These are phyloP conservation scores for Sporobolomyces roseus DNA, from an alignment of 768 basidiomycete species.

Conservation along the genomic window DNA sequence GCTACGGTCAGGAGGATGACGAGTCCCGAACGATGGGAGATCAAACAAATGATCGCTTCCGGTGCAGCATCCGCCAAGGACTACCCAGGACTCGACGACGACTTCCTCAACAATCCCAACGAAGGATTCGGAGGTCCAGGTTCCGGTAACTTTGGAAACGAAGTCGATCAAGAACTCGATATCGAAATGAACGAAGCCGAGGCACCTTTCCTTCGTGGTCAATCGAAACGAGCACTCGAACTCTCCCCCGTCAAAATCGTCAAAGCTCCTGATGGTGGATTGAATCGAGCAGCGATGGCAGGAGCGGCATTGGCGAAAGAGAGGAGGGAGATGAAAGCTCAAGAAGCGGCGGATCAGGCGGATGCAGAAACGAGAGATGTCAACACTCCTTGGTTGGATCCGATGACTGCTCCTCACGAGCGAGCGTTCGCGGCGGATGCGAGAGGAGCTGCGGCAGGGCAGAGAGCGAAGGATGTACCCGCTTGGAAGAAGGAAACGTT, in stretches of 20 bases:
- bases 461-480: slow-evolving; percentile 74
- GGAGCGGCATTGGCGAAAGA: slow-evolving; percentile 93
- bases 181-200: slow-evolving; percentile 97
- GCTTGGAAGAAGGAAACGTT: slow-evolving; percentile 88
- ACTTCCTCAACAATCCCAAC: slow-evolving; percentile 49
- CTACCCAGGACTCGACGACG: slow-evolving; percentile 76
- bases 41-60: slow-evolving; percentile 96
- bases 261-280: slow-evolving; percentile 94
- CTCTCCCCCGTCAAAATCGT: slow-evolving; percentile 96
- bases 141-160: slow-evolving; percentile 59
- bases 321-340: slow-evolving; percentile 84
- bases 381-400: slow-evolving; percentile 94
- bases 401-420: slow-evolving; percentile 85
- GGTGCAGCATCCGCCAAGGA: slow-evolving; percentile 88
- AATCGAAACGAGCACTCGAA: slow-evolving; percentile 91
- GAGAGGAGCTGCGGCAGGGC: slow-evolving; percentile 61
- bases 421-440: slow-evolving; percentile 90
- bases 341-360: slow-evolving; percentile 88
- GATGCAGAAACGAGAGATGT: slow-evolving; percentile 94
- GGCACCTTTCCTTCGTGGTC: slow-evolving; percentile 89
- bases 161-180: slow-evolving; percentile 89
- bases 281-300: slow-evolving; percentile 90
- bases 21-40: slow-evolving; percentile 97
- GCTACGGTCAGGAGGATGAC: slow-evolving; percentile 84
- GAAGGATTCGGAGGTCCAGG: slow-evolving; percentile 44